phyloP scores from a whole-genome alignment of 2,329 filamentous ascomycete genomes.

The Aschersonia sp. region DNA sequence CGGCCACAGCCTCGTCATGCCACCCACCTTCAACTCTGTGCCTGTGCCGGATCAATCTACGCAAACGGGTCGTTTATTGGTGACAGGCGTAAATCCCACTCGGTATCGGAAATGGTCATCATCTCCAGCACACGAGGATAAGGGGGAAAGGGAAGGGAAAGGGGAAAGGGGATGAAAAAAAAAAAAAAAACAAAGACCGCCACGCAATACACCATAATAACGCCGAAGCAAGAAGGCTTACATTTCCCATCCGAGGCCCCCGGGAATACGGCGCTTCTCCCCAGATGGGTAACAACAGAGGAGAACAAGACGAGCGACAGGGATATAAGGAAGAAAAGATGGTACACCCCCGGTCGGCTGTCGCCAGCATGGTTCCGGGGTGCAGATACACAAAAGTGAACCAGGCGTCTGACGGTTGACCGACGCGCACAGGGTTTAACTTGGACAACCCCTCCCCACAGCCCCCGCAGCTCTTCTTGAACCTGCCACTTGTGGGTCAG shows the following conservation, averaged over 20 bases:
- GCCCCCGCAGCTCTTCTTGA: too few species aligned
- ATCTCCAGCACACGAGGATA: not conserved
- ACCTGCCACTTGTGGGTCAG: too few species aligned
- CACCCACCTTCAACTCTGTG: not conserved
- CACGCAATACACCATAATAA: not conserved
- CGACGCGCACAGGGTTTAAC: too few species aligned
- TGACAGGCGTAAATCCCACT: not conserved
- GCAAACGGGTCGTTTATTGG: not conserved
- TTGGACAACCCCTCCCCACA: too few species aligned
- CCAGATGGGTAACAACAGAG: not conserved
- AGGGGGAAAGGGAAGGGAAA: too few species aligned
- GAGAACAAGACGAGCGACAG: not conserved
- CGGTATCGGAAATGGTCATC: not conserved
- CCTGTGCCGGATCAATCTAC: not conserved
- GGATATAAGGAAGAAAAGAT: not conserved
- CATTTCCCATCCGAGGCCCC: not conserved
- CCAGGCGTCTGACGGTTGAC: not conserved
- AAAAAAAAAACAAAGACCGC: not conserved
- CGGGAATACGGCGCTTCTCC: too few species aligned
- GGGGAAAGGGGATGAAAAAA: too few species aligned
- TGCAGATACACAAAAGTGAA: not conserved
- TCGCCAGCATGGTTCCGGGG: not conserved
- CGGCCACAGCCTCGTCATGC: too few species aligned
- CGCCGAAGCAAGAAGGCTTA: not conserved
- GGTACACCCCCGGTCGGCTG: not conserved